Conservation (phyloP, 2,329 filamentous ascomycete genomes). For the Aureobasidium pullulans region DNA sequence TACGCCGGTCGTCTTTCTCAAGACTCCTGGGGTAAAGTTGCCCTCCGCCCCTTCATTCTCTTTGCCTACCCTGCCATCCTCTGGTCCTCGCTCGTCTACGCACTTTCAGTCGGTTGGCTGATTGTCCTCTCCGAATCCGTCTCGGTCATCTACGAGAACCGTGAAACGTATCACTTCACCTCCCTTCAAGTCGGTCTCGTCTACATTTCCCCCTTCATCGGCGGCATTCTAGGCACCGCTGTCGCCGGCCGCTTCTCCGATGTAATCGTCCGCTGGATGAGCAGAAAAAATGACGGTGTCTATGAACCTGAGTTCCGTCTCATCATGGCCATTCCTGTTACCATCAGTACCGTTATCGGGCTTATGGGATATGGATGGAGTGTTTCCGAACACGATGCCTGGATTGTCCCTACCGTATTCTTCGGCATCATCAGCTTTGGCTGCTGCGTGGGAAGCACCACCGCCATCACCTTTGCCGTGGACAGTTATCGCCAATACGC, state of each 20-base stretch:
- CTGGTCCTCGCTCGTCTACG: slow-evolving; percentile 79
- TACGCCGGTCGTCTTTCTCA: slow-evolving; percentile 71
- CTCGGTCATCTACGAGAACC: slow-evolving; percentile 66
- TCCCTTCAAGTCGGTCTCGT: slow-evolving; percentile 75
- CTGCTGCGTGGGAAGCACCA: slow-evolving; percentile 82
- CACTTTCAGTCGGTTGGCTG: slow-evolving; percentile 86
- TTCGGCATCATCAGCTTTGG: slow-evolving; percentile 90
- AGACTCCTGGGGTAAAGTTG: slow-evolving; percentile 74
- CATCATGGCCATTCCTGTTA: slow-evolving; percentile 76
- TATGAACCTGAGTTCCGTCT: slow-evolving; percentile 93
- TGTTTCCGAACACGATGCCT: slow-evolving; percentile 62
- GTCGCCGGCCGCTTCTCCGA: slow-evolving; percentile 87
- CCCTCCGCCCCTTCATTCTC: slow-evolving; percentile 73
- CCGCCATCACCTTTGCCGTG: slow-evolving; percentile 86
- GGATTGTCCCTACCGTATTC: slow-evolving; percentile 90
- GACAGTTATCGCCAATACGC: slow-evolving; percentile 92
- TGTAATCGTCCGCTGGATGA: slow-evolving; percentile 73
- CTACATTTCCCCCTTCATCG: slow-evolving; percentile 84
- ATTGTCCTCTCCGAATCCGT: slow-evolving; percentile 91
- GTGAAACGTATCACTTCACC: slow-evolving; percentile 68
- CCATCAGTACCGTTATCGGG: slow-evolving; percentile 70
- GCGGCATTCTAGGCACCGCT: slow-evolving; percentile 81
- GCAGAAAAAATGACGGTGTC: slow-evolving; percentile 78
- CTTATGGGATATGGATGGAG: slow-evolving; percentile 98
- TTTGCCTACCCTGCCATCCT: slow-evolving; percentile 82